phyloP scores from a whole-genome alignment of 495 filamentous ascomycete species.

The Penicillium herquei region DNA sequence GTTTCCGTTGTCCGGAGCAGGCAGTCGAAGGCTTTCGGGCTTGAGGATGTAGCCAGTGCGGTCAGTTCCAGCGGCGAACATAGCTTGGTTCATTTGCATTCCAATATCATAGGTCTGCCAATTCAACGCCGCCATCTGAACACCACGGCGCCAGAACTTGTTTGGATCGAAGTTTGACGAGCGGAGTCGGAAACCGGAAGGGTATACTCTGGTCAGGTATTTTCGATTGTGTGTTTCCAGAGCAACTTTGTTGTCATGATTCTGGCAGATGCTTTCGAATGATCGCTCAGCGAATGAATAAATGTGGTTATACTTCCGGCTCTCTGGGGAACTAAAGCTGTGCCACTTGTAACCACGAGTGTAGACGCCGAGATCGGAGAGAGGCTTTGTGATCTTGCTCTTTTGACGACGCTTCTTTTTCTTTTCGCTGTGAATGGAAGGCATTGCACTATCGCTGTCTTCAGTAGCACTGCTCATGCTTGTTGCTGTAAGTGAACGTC shows the following conservation, averaged over 20 bases:
- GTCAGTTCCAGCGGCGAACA: slow-evolving; percentile 93
- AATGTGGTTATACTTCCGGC: slow-evolving; percentile 84
- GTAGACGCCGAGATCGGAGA: slow-evolving; percentile 88
- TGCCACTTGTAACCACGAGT: slow-evolving; percentile 82
- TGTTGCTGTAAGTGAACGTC: slow-evolving; percentile 53
- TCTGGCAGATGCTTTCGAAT: slow-evolving; percentile 73
- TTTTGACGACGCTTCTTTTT: slow-evolving; percentile 56
- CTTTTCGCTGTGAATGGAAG: slow-evolving; percentile 44
- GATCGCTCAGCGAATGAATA: slow-evolving; percentile 88
- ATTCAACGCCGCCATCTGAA: slow-evolving; percentile 95
- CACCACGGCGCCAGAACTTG: slow-evolving; percentile 88
- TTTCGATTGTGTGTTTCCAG: slow-evolving; percentile 86
- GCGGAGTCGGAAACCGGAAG: slow-evolving; percentile 69
- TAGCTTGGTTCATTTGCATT: slow-evolving; percentile 94
- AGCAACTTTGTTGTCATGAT: slow-evolving; percentile 65
- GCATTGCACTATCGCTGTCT: slow-evolving; percentile 56
- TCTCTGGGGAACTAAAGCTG: slow-evolving; percentile 70
- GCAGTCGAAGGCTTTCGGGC: slow-evolving; percentile 74
- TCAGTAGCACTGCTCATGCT: slow-evolving; percentile 61
- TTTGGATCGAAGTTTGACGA: slow-evolving; percentile 93
- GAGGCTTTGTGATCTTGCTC: slow-evolving; percentile 80
- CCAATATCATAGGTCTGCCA: slow-evolving; percentile 97
- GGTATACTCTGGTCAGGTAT: slow-evolving; percentile 92
- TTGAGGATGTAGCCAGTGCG: slow-evolving; percentile 91
- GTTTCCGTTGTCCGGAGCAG: slow-evolving; percentile 43